Conservation (phyloP, 305 asterid species). For the Plantago lanceolata region DNA sequence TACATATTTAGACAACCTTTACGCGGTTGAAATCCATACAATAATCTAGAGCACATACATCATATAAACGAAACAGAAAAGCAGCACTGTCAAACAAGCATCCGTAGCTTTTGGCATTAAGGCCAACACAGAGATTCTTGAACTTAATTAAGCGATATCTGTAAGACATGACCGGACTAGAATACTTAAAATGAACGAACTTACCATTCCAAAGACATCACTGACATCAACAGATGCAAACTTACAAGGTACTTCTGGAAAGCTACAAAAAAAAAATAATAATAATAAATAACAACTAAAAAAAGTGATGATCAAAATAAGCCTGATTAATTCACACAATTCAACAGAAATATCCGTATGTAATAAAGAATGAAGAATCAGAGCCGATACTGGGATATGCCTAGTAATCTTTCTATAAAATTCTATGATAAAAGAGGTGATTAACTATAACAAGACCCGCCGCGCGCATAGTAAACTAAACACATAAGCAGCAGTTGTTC, state of each 20-base stretch:
- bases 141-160: slow-evolving; percentile 5
- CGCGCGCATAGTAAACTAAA: not conserved
- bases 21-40: no score
- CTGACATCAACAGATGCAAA: slow-evolving; percentile 82
- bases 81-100: not conserved
- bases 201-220: slow-evolving; percentile 79
- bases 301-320: no score
- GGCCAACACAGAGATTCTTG: not conserved
- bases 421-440: not conserved
- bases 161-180: not conserved
- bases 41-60: no score
- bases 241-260: slow-evolving; percentile 84
- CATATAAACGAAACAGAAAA: not conserved
- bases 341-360: not conserved
- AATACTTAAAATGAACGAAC: slow-evolving; percentile 24
- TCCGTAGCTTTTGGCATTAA: not conserved
- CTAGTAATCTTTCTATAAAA: not conserved
- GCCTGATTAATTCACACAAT: slow-evolving; percentile 11
- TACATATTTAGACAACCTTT: no score
- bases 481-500: not conserved
- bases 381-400: slow-evolving; percentile 6
- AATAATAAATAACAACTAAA: slow-evolving; percentile 19
- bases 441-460: no score
- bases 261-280: slow-evolving; percentile 32
- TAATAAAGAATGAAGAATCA: slow-evolving; percentile 16